Conservation (phyloP, 352 stramenopile genomes). For the Phytopythium mirpurense region DNA sequence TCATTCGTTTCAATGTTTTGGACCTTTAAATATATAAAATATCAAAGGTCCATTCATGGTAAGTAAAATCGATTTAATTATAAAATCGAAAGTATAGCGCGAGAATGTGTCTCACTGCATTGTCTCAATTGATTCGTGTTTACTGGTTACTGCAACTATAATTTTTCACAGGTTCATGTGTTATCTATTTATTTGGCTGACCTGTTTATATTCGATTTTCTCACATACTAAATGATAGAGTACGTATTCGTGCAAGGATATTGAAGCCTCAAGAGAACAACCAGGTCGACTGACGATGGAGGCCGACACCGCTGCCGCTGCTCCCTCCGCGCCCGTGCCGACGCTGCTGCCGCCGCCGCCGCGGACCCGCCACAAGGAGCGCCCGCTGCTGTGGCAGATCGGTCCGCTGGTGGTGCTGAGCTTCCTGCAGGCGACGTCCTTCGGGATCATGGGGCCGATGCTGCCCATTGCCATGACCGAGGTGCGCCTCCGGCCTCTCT, state of each 20-base stretch:
- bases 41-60: too few species aligned
- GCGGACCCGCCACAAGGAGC: conserved; percentile 2
- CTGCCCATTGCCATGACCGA: conserved; percentile 64
- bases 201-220: too few species aligned
- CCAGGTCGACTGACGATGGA: background rate
- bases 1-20: too few species aligned
- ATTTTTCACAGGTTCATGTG: background rate
- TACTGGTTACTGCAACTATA: background rate
- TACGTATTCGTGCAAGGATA: background rate
- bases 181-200: too few species aligned
- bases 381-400: conserved; percentile 23
- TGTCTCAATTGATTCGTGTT: too few species aligned
- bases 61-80: too few species aligned
- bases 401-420: conserved; percentile 36
- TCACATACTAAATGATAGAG: background rate
- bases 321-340: background rate
- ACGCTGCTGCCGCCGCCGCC: background rate
- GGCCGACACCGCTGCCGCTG: background rate
- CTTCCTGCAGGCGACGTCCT: conserved; percentile 46
- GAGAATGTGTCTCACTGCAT: too few species aligned
- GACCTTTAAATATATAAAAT: too few species aligned
- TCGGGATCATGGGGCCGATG: conserved; percentile 60
- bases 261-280: background rate
- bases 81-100: too few species aligned
- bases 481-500: conserved; percentile 17